Conservation (phyloP, 2,329 filamentous ascomycete species). For the Ophiosphaerella narmari region DNA sequence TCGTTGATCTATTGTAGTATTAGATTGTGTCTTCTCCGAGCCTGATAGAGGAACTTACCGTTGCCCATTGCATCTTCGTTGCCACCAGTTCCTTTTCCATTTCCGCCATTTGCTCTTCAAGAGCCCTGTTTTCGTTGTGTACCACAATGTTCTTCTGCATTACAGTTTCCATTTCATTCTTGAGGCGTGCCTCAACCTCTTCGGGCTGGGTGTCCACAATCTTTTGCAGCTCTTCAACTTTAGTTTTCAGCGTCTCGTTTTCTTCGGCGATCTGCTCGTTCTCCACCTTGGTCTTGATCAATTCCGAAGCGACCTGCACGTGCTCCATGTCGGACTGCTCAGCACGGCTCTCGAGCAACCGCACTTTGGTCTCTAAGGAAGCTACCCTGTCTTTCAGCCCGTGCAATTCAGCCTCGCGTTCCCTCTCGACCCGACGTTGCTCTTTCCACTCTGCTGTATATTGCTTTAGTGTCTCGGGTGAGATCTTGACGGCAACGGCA, state of each 20-base stretch:
- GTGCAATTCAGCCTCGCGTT: slow-evolving; percentile 81
- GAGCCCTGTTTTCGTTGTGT: slow-evolving; percentile 84
- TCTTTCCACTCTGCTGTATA: slow-evolving; percentile 94
- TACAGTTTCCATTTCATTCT: slow-evolving; percentile 84
- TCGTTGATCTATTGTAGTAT: slow-evolving; percentile 49
- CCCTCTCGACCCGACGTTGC: slow-evolving; percentile 78
- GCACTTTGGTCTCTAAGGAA: slow-evolving; percentile 74
- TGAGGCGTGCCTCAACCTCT: slow-evolving; percentile 81
- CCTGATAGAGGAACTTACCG: slow-evolving; percentile 66
- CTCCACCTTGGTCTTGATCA: slow-evolving; percentile 90
- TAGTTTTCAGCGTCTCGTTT: slow-evolving; percentile 84
- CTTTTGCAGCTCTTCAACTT: slow-evolving; percentile 81
- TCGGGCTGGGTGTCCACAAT: slow-evolving; percentile 89
- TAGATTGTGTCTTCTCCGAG: slow-evolving; percentile 11
- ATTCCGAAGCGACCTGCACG: slow-evolving; percentile 84
- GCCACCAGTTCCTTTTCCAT: slow-evolving; percentile 91
- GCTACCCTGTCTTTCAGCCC: slow-evolving; percentile 62
- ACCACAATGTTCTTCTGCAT: slow-evolving; percentile 93
- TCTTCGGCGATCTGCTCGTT: slow-evolving; percentile 88
- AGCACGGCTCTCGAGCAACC: slow-evolving; percentile 82
- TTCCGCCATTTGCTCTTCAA: slow-evolving; percentile 89
- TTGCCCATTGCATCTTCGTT: slow-evolving; percentile 93
- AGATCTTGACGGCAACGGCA: slow-evolving; percentile 85
- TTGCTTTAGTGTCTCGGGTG: slow-evolving; percentile 76
- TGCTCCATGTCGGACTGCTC: slow-evolving; percentile 90